A percentile compares a stretch with the other conserved stretches of the same genome.
phyloP scores from a whole-genome alignment of 208 protist genomes.

The Trypanosoma caninum region DNA sequence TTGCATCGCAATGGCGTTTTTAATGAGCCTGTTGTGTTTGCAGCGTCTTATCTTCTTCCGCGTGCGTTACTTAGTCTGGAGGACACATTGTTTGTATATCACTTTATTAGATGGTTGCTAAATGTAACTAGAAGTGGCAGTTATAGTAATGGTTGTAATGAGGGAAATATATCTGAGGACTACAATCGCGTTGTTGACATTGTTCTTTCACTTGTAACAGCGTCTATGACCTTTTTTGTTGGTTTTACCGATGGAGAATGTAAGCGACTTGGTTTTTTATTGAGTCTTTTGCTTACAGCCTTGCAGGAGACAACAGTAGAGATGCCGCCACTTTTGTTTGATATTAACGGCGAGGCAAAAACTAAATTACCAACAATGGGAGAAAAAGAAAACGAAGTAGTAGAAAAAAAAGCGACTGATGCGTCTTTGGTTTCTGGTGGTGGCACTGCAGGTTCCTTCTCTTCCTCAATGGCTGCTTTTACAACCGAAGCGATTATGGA shows the following conservation, averaged over 20 bases:
- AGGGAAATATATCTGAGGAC: background rate
- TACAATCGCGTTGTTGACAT: constrained; percentile 32
- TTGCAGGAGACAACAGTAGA: constrained; percentile 15
- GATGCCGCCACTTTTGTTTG: constrained; percentile 2
- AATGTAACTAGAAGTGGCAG: constrained; percentile 5
- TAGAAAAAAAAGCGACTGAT: background rate
- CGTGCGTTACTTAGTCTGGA: constrained; percentile 66
- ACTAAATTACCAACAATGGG: background rate
- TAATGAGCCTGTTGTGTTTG: constrained; percentile 25
- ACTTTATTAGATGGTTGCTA: constrained; percentile 55
- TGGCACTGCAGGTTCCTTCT: background rate
- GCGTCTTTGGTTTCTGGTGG: no score
- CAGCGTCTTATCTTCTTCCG: constrained; percentile 53
- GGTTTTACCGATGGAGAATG: constrained; percentile 75
- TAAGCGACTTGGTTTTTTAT: constrained; percentile 57
- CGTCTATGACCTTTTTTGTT: constrained; percentile 55
- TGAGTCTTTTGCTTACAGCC: constrained; percentile 29
- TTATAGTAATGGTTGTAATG: background rate
- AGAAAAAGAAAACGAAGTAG: background rate
- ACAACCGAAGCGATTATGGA: constrained; percentile 10
- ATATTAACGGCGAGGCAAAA: background rate
- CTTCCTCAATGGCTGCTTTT: background rate
- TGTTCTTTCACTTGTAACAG: constrained; percentile 47
- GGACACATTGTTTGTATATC: constrained; percentile 56
- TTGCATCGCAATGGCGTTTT: constrained; percentile 13